A percentile compares a stretch with the other conserved stretches of the same genome.
Evolutionary conservation across 1,284 basidiomycete species (phyloP).

Genomic region (Fomitopsis pinicola): DNA sequence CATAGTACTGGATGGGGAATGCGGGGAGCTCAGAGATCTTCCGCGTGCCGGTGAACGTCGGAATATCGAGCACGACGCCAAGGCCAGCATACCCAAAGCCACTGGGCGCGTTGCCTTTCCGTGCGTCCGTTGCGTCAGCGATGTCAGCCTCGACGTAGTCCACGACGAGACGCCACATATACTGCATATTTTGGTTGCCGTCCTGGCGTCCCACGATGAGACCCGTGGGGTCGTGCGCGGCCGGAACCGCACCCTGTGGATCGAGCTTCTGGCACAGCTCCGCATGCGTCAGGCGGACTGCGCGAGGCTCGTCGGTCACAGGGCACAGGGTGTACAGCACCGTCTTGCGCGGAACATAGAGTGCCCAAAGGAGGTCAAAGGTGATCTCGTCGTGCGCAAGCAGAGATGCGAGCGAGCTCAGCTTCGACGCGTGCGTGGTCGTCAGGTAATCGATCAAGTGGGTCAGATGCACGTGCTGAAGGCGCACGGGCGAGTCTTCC

Average conservation of each 20-base stretch:
- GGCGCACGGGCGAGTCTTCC: constrained; percentile 30
- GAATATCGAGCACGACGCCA: constrained; percentile 36
- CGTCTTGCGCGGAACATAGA: constrained; percentile 48
- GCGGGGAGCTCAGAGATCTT: constrained; percentile 46
- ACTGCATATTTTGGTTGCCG: constrained; percentile 17
- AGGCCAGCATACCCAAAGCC: constrained; percentile 36
- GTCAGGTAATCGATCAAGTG: constrained; percentile 45
- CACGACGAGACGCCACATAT: constrained; percentile 25
- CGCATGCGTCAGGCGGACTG: constrained; percentile 41
- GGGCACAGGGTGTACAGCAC: constrained; percentile 48
- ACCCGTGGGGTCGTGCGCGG: constrained; percentile 22
- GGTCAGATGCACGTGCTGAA: constrained; percentile 35
- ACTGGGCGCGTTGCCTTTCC: neutral
- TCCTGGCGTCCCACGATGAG: constrained; percentile 16
- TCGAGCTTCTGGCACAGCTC: constrained; percentile 28
- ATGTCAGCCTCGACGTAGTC: constrained; percentile 29
- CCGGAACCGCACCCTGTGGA: constrained; percentile 13
- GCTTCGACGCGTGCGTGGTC: constrained; percentile 42
- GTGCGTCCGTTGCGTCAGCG: constrained; percentile 17
- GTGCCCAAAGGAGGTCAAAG: constrained; percentile 52
- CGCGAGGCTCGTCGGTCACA: constrained; percentile 47
- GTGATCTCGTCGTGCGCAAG: constrained; percentile 51
- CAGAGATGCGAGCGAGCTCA: constrained; percentile 42
- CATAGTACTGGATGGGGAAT: constrained; percentile 51
- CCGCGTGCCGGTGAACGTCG: constrained; percentile 37